A percentile compares a stretch with the other conserved stretches of the same genome.
Evolutionary conservation across 441 rosid species (phyloP).

Genomic region (Eruca vesicaria): DNA sequence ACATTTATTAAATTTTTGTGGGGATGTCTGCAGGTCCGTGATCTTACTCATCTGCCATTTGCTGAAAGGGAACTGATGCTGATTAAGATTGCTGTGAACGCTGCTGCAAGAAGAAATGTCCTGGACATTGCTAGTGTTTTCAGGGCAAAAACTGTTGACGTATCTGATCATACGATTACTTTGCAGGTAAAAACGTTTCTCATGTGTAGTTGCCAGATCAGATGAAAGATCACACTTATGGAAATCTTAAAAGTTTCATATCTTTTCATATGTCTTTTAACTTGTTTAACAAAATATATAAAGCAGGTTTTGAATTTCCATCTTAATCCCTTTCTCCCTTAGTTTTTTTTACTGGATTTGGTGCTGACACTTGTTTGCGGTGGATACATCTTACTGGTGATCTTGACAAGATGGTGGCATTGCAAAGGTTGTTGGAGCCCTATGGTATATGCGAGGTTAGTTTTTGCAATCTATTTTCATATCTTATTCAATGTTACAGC

Average conservation of each 20-base stretch:
- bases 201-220: not conserved
- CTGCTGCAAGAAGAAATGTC: slow-evolving; percentile 65
- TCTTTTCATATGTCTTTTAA: not conserved
- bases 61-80: too few relatives aligned
- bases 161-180: slow-evolving; percentile 73
- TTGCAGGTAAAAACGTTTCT: slow-evolving; percentile 47
- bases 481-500: not conserved
- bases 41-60: too few relatives aligned
- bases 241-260: not conserved
- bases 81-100: slow-evolving; percentile 62
- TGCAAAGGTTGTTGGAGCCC: slow-evolving; percentile 90
- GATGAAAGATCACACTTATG: not conserved
- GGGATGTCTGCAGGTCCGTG: slow-evolving; percentile 27
- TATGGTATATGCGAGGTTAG: slow-evolving; percentile 97
- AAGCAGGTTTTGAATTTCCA: not conserved
- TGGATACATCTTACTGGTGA: slow-evolving; percentile 82
- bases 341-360: not conserved
- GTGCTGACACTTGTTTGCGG: slow-evolving; percentile 28
- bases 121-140: slow-evolving; percentile 73
- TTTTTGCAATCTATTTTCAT: slow-evolving; percentile 19
- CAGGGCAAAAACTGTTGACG: slow-evolving; percentile 68
- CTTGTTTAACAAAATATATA: not conserved
- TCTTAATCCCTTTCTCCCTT: not conserved
- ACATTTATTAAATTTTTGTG: not conserved
- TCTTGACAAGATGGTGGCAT: slow-evolving; percentile 92